Base-by-base conservation (phyloP, 148 eudicot genomes). In the Cornus kousa region DNA sequence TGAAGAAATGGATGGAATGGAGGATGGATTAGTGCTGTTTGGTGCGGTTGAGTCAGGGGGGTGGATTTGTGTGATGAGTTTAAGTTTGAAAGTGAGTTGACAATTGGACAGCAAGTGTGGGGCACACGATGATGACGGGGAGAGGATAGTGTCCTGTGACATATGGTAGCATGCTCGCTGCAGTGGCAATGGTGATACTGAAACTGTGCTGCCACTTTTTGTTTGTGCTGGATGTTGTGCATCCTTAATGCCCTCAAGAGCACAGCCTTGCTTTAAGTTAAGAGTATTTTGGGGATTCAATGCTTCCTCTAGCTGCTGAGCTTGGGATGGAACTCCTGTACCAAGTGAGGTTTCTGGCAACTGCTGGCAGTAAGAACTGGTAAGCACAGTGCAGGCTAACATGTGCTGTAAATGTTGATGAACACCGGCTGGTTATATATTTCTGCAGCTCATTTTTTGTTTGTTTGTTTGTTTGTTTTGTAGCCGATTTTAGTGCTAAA, bases 101-200 rank as follows among this genome's bases (percentile, higher is more conserved):
- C 40, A 91, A 85, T 16, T 96, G 98, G 99, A 88, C 80, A 0
- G 98, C 82, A 83, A 79, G 53, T 93, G 98, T 76, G 98, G 99
- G 33, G 95, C 99, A 1, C 70, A 43, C 35, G 99, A 96, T 73
- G 99, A 93, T 74, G 98, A 96, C 79, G 99, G 99, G 40, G 99
- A 93, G 82, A 86, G 97, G 83, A 93, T 96, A 98, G 90, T 93
- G 72, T 83, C 97, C 0, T 95, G 99, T 80, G 99, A 95, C 68
- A 77, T 89, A 9, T 95, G 99, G 99, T 93, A 95, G 81, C 97
- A 95, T 68, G 93, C 97, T 0, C 78, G 87, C 19, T 95, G 99
- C 77, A 78, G 83, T 60, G 97, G 98, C 5, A 93, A 93, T 65
- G 85, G 82, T 28, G 99, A 95, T 65, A 70, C 83, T 14, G 92